Base-by-base conservation (phyloP, 2,329 filamentous ascomycete genomes). In the Passalora sequoiae region DNA sequence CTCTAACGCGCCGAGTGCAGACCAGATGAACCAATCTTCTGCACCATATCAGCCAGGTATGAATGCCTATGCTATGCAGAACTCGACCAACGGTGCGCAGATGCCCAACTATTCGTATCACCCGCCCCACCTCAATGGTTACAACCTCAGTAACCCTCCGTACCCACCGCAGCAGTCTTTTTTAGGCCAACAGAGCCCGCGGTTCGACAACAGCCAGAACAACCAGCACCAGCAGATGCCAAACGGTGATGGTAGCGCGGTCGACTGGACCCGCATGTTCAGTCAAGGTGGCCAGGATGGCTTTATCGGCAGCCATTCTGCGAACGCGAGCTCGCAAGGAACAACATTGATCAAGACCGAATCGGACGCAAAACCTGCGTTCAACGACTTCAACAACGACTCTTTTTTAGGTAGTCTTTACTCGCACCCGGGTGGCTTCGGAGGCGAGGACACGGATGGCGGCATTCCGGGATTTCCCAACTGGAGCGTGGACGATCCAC, bases 321-420 rank as follows among this genome's bases (percentile, higher is more conserved):
- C 65, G 67, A 68, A 62, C 59, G 59, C 60, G 60, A 61, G 60
- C 59, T 63, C 60, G 50, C 59, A 61, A 57, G 55, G 52, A 56
- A 57, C 54, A 36, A 49, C 42, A 42, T 50, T 59, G 10, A 57
- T 66, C 61, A 72, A 71, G 64, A 58, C 64, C 58, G 64, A 69
- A 60, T 35, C 69, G 58, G 69, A 69, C 54, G 56, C 57, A n/a
- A 61, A 60, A 44, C 57, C 63, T 54, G 61, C 63, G 51, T 68
- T 67, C 38, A 63, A 66, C 61, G 67, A 70, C 58, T 61, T 65
- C 58, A 63, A 63, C 53, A 66, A 68, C 62, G 67, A 70, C 54
- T 69, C 62, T 62, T 69, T 73, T 66, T 70, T 73, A 65, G 67
- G 64, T 63, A 67, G 65, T 58, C 61, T 73, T 38, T 73, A 71